Evolutionary conservation across 2,329 filamentous ascomycete genomes (phyloP).

Genomic region (Aspergillus sp.): DNA sequence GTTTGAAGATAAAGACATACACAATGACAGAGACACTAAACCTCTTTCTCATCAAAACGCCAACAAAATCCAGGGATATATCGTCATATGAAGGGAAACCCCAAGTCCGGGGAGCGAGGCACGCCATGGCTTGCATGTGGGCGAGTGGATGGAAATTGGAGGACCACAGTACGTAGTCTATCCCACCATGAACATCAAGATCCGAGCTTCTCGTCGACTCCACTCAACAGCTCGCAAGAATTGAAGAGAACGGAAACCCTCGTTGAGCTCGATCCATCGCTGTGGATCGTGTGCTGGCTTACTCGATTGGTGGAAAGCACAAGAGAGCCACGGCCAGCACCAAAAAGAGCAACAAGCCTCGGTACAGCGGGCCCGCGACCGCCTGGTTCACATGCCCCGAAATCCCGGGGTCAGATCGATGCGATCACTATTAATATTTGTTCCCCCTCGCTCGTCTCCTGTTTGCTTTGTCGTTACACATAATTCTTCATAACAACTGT

Average conservation of each 20-base stretch:
- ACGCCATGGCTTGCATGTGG: background rate
- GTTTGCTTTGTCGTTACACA: conserved; percentile 9
- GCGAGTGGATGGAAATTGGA: background rate
- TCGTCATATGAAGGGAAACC: background rate
- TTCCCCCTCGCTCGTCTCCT: conserved; percentile 6
- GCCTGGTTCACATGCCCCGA: conserved; percentile 24
- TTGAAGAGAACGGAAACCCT: background rate
- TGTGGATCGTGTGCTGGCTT: background rate
- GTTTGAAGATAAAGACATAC: background rate
- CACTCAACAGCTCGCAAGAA: background rate
- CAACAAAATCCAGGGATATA: background rate
- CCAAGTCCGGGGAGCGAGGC: background rate
- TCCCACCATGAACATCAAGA: background rate
- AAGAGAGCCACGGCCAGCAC: background rate
- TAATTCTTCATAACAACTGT: background rate
- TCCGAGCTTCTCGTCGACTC: background rate
- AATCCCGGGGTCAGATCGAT: conserved; percentile 22
- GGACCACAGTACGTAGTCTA: too few species aligned
- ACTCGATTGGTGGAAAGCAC: background rate
- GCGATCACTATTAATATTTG: conserved; percentile 24
- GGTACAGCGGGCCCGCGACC: conserved; percentile 17
- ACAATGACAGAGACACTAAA: background rate
- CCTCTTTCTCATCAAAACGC: background rate
- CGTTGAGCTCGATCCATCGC: background rate
- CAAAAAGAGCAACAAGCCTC: conserved; percentile 15